Evolutionary conservation across 2,329 filamentous ascomycete genomes (phyloP).

Genomic region (Hypoxylon rubiginosum): DNA sequence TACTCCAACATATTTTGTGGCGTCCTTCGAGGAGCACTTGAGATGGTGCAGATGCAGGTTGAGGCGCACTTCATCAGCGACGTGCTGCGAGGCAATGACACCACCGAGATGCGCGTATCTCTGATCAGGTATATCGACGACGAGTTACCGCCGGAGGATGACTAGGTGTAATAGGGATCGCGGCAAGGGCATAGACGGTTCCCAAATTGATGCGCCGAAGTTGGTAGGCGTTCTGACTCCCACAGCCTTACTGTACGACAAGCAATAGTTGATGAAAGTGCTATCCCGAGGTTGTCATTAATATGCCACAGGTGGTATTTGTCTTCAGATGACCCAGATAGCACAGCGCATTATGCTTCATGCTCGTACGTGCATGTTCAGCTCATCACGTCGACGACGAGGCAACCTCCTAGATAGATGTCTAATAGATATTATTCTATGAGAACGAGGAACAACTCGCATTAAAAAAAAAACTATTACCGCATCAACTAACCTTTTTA

Average conservation of each 20-base stretch:
- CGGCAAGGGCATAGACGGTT: not conserved
- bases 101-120: conserved; percentile 95
- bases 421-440: not conserved
- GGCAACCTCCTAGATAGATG: not conserved
- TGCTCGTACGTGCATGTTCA: not conserved
- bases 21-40: conserved; percentile 87
- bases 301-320: not conserved
- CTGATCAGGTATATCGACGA: conserved; percentile 96
- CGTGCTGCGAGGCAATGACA: conserved; percentile 91
- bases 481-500: not conserved
- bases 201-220: not conserved
- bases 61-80: conserved; percentile 97
- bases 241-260: too few relatives aligned
- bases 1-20: conserved; percentile 98
- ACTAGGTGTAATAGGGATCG: conserved; percentile 66
- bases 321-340: not conserved
- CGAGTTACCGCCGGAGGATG: conserved; percentile 95
- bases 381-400: not conserved
- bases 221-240: not conserved
- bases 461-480: conserved; percentile 15
- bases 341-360: not conserved
- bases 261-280: not conserved
- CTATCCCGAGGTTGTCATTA: not conserved
- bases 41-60: conserved; percentile 99
- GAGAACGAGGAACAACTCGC: conserved; percentile 1